phyloP scores from a whole-genome alignment of 2,329 filamentous ascomycete genomes.

The Rugonectria rugulosa region DNA sequence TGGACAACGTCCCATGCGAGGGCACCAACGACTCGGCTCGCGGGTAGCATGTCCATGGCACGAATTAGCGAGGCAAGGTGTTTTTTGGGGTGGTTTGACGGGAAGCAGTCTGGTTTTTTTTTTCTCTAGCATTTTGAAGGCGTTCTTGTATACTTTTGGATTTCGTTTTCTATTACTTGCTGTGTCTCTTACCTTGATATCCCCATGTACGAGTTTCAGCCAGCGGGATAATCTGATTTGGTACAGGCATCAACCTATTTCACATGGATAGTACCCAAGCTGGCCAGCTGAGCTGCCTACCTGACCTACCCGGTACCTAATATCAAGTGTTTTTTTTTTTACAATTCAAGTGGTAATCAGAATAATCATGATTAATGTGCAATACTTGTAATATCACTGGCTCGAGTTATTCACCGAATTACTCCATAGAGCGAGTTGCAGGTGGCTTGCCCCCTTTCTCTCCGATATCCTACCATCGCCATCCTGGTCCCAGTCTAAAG shows the following conservation, averaged over 20 bases:
- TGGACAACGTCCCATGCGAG: constrained; percentile 5
- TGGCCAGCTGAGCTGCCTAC: too few relatives aligned
- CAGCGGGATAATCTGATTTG: too few relatives aligned
- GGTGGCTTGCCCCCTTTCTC: neutral
- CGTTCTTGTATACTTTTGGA: constrained; percentile 14
- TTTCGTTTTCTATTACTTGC: constrained; percentile 15
- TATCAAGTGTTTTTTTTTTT: too few relatives aligned
- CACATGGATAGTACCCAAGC: too few relatives aligned
- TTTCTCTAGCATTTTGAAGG: constrained; percentile 8
- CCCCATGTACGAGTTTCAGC: neutral
- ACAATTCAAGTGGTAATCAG: neutral
- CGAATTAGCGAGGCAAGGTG: constrained; percentile 22
- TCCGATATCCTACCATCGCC: neutral
- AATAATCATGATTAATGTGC: neutral
- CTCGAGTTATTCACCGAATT: neutral
- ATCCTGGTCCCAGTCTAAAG: constrained; percentile 4
- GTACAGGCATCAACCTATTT: too few relatives aligned
- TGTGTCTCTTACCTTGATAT: neutral
- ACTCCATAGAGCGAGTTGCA: neutral
- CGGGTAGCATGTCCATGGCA: constrained; percentile 9
- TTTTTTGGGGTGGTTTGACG: constrained; percentile 20
- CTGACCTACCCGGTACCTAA: too few relatives aligned
- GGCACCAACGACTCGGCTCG: constrained; percentile 18
- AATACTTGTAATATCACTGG: neutral
- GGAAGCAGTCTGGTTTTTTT: constrained; percentile 6